Conservation (phyloP, 306 rosid genomes). For the Dryas alaskensis region DNA sequence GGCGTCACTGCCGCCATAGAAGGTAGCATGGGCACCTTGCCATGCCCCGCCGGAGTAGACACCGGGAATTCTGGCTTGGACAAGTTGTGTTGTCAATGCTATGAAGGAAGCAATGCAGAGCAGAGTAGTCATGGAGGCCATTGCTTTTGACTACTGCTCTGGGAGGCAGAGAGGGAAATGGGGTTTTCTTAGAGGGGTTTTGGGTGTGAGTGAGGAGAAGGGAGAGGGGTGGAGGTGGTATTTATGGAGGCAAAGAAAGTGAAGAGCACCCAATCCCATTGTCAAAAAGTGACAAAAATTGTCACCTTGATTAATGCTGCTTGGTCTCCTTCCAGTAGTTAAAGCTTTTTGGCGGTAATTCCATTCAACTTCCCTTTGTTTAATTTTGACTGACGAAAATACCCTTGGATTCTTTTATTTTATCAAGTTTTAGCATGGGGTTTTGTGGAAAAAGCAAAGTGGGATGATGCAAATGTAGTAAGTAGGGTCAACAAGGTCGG, state of each 20-base stretch:
- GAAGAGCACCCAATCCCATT: not conserved
- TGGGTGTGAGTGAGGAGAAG: slow-evolving; percentile 13
- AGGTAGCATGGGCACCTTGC: slow-evolving; percentile 83
- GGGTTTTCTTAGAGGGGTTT: slow-evolving; percentile 3
- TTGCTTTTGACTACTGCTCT: slow-evolving; percentile 12
- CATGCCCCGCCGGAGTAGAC: slow-evolving; percentile 48
- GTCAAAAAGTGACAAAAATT: slow-evolving; percentile 23
- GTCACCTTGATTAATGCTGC: slow-evolving; percentile 34
- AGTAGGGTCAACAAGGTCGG: slow-evolving; percentile 40
- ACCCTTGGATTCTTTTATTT: not conserved
- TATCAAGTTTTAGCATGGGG: not conserved
- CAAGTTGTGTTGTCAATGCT: slow-evolving; percentile 17
- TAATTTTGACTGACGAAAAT: slow-evolving; percentile 2
- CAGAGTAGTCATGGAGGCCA: slow-evolving; percentile 29
- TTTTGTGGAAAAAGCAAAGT: not conserved
- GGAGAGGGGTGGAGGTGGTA: slow-evolving; percentile 30
- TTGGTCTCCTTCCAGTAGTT: slow-evolving; percentile 16
- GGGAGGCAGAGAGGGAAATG: not conserved
- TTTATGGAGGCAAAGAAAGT: slow-evolving; percentile 42
- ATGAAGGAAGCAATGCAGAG: slow-evolving; percentile 28
- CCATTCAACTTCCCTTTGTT: slow-evolving; percentile 3
- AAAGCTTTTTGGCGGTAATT: slow-evolving; percentile 17
- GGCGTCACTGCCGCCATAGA: slow-evolving; percentile 87
- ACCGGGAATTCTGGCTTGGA: slow-evolving; percentile 42
- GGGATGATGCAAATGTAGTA: slow-evolving; percentile 15